Base-by-base conservation (phyloP, 2,329 filamentous ascomycete genomes). In the Pseudonectria foliicola region DNA sequence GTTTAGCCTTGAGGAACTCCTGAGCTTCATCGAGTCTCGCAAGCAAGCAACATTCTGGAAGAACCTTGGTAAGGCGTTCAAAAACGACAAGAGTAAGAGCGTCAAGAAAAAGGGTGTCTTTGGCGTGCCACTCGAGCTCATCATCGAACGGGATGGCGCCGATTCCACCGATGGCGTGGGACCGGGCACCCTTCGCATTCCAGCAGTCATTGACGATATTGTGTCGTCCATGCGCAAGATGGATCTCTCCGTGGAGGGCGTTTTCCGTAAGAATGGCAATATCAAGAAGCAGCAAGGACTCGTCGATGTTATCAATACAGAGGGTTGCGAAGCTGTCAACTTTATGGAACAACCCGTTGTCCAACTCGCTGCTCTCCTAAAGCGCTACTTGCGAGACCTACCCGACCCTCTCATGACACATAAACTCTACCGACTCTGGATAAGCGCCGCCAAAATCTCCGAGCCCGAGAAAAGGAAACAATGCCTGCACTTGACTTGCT, bases 251-350 rank as follows among this genome's bases (percentile, higher is more conserved):
- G 87, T 98, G 2, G 92, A 98, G 61, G 92, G 92, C 52, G 89
- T 98, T 14, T 98, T 98, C 76, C 81, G 92, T 50, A 98, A 98
- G 73, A 98, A 96, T 53, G 92, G 92, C 50, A 98, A 96, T 61
- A 95, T 98, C 66, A 90, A 92, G 60, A 85, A 89, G 48, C 71
- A 95, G 29, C 86, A 85, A 49, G 89, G 95, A 42, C 70, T 93
- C 6, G 82, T 87, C 26, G 86, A 93, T 37, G 71, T 81, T 49
- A 88, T 98, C 45, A 92, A 98, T 59, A 77, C 77, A 29, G 82
- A 87, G 35, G 90, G 87, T 27, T 85, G 84, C 40, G 87, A 93
- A 46, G 77, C 82, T 36, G 81, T 95, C 37, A 88, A 93, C 56
- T 75, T 96, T 52, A 85, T 81, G 53, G 81, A 85, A 45, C 88